Conservation (phyloP, 2,329 filamentous ascomycete species). For the Diaporthe helianthi region DNA sequence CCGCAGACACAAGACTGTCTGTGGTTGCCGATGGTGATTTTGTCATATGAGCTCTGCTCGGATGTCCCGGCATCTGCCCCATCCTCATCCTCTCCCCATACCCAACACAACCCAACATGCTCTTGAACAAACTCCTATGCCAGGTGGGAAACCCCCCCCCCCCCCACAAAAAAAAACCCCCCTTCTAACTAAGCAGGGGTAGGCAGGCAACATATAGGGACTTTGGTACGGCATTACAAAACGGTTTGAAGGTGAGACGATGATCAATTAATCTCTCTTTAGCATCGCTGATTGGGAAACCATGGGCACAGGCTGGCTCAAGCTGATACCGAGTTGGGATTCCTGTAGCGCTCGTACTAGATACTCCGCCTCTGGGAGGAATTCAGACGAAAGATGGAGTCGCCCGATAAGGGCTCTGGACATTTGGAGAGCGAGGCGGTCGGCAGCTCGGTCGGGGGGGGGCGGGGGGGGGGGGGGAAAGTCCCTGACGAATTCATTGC, state of each 20-base stretch:
- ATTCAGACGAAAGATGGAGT: not conserved
- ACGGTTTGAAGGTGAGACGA: too few relatives aligned
- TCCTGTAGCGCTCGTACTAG: not conserved
- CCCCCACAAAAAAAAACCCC: too few relatives aligned
- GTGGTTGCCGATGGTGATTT: not conserved
- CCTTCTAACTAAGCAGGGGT: too few relatives aligned
- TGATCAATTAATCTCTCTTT: conserved; percentile 9
- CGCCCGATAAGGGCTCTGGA: not conserved
- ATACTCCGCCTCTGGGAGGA: not conserved
- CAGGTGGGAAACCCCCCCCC: too few relatives aligned
- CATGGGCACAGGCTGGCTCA: not conserved
- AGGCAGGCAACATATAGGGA: too few relatives aligned
- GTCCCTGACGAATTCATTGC: not conserved
- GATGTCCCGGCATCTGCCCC: too few relatives aligned
- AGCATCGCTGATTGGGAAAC: conserved; percentile 8
- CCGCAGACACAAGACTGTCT: not conserved
- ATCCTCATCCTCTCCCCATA: too few relatives aligned
- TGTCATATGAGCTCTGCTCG: not conserved
- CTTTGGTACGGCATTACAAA: too few relatives aligned
- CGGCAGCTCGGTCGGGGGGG: conserved; percentile 6
- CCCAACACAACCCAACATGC: too few relatives aligned
- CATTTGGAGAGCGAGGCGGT: not conserved
- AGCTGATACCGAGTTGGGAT: not conserved
- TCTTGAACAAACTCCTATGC: too few relatives aligned
- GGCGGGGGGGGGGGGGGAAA: too few relatives aligned